phyloP scores from a whole-genome alignment of 2,329 filamentous ascomycete species.

The Zymoseptoria brevis region DNA sequence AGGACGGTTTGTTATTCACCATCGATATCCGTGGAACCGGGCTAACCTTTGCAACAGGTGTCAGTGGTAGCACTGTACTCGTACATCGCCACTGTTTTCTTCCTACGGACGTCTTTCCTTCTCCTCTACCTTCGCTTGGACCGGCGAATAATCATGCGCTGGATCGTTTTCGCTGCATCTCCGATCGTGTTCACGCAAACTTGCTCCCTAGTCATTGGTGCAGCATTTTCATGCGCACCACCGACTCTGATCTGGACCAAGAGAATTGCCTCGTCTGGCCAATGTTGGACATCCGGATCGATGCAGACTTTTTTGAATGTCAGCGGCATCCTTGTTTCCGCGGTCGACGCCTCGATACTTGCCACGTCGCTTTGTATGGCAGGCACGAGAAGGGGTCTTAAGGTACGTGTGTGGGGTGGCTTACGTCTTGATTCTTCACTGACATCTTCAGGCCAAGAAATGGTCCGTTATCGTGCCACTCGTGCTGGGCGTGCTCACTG shows the following conservation, averaged over 20 bases:
- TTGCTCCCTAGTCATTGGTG: slow-evolving; percentile 2
- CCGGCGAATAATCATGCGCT: slow-evolving; percentile 9
- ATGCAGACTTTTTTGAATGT: slow-evolving; percentile 10
- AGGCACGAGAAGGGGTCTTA: slow-evolving; percentile 3
- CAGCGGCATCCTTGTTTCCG: slow-evolving; percentile 4
- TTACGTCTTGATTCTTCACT: neutral
- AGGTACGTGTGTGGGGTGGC: neutral
- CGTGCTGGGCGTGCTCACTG: slow-evolving; percentile 9
- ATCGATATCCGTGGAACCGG: neutral
- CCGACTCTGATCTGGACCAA: neutral
- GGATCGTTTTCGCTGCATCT: slow-evolving; percentile 8
- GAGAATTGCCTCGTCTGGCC: neutral
- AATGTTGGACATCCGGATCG: slow-evolving; percentile 4
- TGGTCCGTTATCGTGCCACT: slow-evolving; percentile 7
- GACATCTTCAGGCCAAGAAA: slow-evolving; percentile 4
- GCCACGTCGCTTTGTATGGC: slow-evolving; percentile 8
- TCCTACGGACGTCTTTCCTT: slow-evolving; percentile 11
- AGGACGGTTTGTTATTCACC: neutral
- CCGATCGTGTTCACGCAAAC: slow-evolving; percentile 4
- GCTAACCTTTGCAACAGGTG: neutral
- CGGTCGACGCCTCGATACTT: slow-evolving; percentile 7
- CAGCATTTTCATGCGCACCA: slow-evolving; percentile 7
- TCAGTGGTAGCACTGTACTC: slow-evolving; percentile 5
- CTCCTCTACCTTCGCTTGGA: slow-evolving; percentile 11
- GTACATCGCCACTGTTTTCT: slow-evolving; percentile 7